Conservation (phyloP, 1,139 yeast species). For the Torulaspora pretoriensis region DNA sequence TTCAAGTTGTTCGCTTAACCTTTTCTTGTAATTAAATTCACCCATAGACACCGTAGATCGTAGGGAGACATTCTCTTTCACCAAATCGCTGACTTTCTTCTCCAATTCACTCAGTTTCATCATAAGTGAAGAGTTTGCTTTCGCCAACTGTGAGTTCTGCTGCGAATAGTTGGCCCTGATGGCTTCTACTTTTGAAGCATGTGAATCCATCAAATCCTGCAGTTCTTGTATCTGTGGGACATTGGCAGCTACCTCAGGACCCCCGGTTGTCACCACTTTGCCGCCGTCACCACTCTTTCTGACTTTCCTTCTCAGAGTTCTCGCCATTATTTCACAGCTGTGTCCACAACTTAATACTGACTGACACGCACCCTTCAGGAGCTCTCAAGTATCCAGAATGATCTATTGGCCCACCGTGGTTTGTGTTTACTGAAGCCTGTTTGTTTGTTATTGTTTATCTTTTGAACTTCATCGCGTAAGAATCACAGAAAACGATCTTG, state of each 20-base stretch:
- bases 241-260: constrained; percentile 3
- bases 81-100: constrained; percentile 43
- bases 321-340: constrained; percentile 11
- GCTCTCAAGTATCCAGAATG: background rate
- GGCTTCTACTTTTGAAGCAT: constrained; percentile 20
- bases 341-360: background rate
- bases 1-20: constrained; percentile 38
- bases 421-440: constrained; percentile 8
- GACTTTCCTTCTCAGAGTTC: constrained; percentile 11
- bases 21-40: constrained; percentile 35
- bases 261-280: constrained; percentile 4
- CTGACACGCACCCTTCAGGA: background rate
- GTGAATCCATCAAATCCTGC: constrained; percentile 25
- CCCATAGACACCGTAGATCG: constrained; percentile 38
- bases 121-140: constrained; percentile 50
- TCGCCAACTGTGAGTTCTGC: constrained; percentile 53
- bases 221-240: constrained; percentile 27
- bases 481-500: background rate
- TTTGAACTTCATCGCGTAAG: background rate
- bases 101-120: constrained; percentile 51
- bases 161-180: constrained; percentile 21
- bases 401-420: background rate
- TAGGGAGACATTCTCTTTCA: constrained; percentile 45
- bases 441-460: constrained; percentile 6
- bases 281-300: constrained; percentile 6